Evolutionary conservation across 2,329 filamentous ascomycete genomes (phyloP).

Genomic region (Dothidotthia symphoricarpi): DNA sequence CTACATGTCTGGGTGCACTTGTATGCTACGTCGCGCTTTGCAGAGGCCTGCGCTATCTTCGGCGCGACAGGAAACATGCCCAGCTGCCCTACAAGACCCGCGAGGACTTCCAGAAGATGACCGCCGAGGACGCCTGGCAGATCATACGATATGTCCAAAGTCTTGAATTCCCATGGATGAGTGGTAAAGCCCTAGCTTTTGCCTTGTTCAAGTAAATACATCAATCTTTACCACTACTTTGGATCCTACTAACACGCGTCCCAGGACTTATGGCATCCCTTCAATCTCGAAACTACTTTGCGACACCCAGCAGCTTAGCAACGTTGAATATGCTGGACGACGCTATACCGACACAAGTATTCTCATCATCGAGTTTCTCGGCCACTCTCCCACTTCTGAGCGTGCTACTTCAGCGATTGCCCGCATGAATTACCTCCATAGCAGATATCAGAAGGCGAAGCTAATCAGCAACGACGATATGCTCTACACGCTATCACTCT

Average conservation of each 20-base stretch:
- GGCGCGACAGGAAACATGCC: slow-evolving; percentile 42
- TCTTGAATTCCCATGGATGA: slow-evolving; percentile 58
- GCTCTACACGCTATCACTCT: slow-evolving; percentile 64
- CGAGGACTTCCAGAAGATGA: slow-evolving; percentile 53
- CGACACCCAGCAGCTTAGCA: slow-evolving; percentile 34
- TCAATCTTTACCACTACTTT: too few relatives aligned
- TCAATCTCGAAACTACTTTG: slow-evolving; percentile 38
- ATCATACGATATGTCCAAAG: slow-evolving; percentile 50
- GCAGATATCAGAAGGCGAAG: slow-evolving; percentile 55
- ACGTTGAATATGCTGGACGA: slow-evolving; percentile 19
- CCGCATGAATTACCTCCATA: slow-evolving; percentile 64
- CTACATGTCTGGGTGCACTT: slow-evolving; percentile 9
- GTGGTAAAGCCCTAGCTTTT: slow-evolving; percentile 55
- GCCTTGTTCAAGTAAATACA: slow-evolving; percentile 53
- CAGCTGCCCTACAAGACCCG: slow-evolving; percentile 49
- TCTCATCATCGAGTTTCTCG: slow-evolving; percentile 35
- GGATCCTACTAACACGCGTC: background rate
- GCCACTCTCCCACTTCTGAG: slow-evolving; percentile 32
- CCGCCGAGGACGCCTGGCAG: slow-evolving; percentile 52
- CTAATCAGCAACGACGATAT: slow-evolving; percentile 63
- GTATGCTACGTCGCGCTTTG: slow-evolving; percentile 37
- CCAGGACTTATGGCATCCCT: slow-evolving; percentile 40
- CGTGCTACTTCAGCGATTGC: slow-evolving; percentile 50
- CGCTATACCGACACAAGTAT: slow-evolving; percentile 37
- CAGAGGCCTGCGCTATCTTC: slow-evolving; percentile 39